Conservation (phyloP, 108 stramenopile species). For the Chaetoceros tenuissimus region DNA sequence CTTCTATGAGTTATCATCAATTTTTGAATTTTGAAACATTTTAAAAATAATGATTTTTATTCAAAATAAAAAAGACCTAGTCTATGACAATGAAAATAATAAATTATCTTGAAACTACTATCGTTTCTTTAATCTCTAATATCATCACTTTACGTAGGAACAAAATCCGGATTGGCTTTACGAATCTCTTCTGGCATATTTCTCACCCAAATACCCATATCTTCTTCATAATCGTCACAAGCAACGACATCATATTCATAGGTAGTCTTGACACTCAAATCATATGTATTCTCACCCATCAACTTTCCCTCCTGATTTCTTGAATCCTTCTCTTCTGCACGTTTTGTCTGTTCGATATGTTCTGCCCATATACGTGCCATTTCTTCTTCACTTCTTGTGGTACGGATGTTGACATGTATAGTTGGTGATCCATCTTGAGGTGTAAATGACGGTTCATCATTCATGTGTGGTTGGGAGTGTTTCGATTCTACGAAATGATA, state of each 20-base stretch:
- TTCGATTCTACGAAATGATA: constrained; percentile 86
- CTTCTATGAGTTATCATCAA: no score
- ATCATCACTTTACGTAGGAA: constrained; percentile 76
- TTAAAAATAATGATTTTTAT: no score
- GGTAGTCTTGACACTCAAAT: constrained; percentile 47
- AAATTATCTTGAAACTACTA: no score
- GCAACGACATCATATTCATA: constrained; percentile 81
- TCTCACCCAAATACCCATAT: constrained; percentile 64
- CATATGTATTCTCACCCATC: constrained; percentile 44
- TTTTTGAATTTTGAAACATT: no score
- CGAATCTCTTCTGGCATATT: constrained; percentile 87
- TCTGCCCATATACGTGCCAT: constrained; percentile 42
- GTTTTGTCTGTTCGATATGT: constrained; percentile 30
- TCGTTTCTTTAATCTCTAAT: no score
- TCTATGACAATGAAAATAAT: no score
- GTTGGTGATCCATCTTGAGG: constrained; percentile 77
- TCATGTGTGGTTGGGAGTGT: constrained; percentile 84
- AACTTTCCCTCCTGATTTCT: constrained; percentile 10
- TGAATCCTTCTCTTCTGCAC: constrained; percentile 10
- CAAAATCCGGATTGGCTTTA: constrained; percentile 74
- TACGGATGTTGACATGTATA: constrained; percentile 76
- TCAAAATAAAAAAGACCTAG: no score
- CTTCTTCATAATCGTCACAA: constrained; percentile 73
- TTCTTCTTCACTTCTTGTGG: constrained; percentile 14
- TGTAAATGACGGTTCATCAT: constrained; percentile 59